Percentiles rank a stretch among this genome's conserved stretches.
Evolutionary conservation across 345 rosid genomes (phyloP).

Genomic region (Eucalyptus decipiens): DNA sequence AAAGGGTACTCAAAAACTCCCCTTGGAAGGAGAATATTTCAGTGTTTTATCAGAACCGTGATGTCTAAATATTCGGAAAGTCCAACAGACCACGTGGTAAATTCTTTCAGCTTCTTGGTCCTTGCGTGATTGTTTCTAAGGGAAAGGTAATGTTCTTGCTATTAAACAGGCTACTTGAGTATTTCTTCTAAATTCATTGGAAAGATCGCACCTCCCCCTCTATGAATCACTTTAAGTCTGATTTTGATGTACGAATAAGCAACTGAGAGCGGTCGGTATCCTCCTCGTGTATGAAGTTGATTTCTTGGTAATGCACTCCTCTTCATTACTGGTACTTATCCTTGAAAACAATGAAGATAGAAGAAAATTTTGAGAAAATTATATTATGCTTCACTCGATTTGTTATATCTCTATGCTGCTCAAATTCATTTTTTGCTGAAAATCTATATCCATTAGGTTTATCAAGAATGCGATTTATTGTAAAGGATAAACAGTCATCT

Average conservation of each 20-base stretch:
- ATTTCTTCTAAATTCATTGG: not conserved
- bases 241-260: not conserved
- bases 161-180: not conserved
- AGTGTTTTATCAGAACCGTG: not conserved
- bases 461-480: not conserved
- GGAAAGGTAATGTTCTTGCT: not conserved
- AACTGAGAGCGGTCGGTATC: not conserved
- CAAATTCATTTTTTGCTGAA: not conserved
- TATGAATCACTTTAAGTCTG: not conserved
- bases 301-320: not conserved
- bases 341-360: not conserved
- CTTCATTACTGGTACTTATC: not conserved
- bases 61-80: not conserved
- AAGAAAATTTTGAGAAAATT: not conserved
- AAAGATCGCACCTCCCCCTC: not conserved
- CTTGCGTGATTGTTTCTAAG: not conserved
- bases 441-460: not conserved
- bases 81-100: not conserved
- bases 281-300: not conserved
- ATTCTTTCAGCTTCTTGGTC: not conserved
- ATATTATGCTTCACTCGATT: not conserved
- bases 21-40: not conserved
- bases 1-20: not conserved
- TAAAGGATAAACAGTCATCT: not conserved
- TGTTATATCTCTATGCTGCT: not conserved